Evolutionary conservation across 176 grass and related monocot genomes (phyloP).

Genomic region (Saccharum spontaneum): DNA sequence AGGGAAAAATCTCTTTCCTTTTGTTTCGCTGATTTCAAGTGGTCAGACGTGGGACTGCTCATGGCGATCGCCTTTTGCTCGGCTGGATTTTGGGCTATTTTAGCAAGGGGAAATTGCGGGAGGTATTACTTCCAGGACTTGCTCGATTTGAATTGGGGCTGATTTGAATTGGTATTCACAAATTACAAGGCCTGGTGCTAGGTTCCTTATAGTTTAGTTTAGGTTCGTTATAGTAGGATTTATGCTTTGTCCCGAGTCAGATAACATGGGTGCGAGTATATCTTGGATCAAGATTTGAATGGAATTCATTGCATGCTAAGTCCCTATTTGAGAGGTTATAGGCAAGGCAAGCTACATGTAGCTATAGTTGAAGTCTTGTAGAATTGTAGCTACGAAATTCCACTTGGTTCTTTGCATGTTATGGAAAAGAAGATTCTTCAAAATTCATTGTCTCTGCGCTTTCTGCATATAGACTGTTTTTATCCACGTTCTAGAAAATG

Average conservation of each 20-base stretch:
- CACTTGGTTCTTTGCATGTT: background rate
- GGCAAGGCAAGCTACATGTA: background rate
- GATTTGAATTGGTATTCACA: background rate
- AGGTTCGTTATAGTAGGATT: background rate
- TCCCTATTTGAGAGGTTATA: background rate
- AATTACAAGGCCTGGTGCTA: background rate
- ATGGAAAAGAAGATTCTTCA: background rate
- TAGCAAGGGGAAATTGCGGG: background rate
- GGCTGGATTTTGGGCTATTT: background rate
- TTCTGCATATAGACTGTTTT: background rate
- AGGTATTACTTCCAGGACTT: background rate
- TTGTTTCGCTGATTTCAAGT: constrained; percentile 20
- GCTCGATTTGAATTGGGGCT: background rate
- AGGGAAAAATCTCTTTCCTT: too few relatives aligned
- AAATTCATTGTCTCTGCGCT: background rate
- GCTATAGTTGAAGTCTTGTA: background rate
- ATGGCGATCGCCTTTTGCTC: background rate
- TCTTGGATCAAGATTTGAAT: constrained; percentile 9
- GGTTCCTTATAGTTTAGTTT: background rate
- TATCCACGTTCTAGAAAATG: background rate
- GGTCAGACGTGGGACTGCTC: background rate
- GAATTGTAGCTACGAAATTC: background rate
- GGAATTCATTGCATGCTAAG: background rate
- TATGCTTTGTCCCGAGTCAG: background rate
- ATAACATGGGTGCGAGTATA: background rate